A percentile compares a stretch with the other conserved stretches of the same genome.
phyloP scores from a whole-genome alignment of 2,329 filamentous ascomycete species.

The Leptoxyphium fumago region DNA sequence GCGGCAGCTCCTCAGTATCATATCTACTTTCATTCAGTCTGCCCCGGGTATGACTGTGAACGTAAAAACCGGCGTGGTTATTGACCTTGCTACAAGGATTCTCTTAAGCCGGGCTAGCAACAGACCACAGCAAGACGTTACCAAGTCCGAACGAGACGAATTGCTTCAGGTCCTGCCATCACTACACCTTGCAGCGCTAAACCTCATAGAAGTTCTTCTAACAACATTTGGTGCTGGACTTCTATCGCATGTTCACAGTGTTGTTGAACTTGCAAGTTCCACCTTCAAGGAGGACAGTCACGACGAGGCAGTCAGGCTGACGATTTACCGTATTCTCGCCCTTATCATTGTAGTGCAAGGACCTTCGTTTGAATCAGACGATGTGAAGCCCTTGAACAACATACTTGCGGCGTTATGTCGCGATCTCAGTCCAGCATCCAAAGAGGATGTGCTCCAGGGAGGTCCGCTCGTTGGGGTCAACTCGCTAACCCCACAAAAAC shows the following conservation, averaged over 20 bases:
- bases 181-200: constrained; percentile 58
- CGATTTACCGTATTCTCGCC: constrained; percentile 45
- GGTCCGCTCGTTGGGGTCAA: no score
- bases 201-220: constrained; percentile 44
- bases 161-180: constrained; percentile 59
- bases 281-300: constrained; percentile 45
- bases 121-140: constrained; percentile 57
- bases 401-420: constrained; percentile 56
- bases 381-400: constrained; percentile 46
- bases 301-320: constrained; percentile 40
- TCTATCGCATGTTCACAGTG: constrained; percentile 45
- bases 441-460: neutral
- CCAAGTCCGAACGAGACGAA: constrained; percentile 66
- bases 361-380: constrained; percentile 49
- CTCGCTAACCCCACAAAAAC: no score
- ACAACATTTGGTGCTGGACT: constrained; percentile 44
- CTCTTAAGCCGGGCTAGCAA: constrained; percentile 35
- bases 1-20: constrained; percentile 46
- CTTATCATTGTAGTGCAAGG: constrained; percentile 48
- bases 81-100: constrained; percentile 57
- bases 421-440: constrained; percentile 42
- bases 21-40: constrained; percentile 48
- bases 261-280: constrained; percentile 58
- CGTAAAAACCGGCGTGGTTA: constrained; percentile 50
- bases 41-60: constrained; percentile 51